Base-by-base conservation (phyloP, 2,329 filamentous ascomycete genomes). In the Gaeumannomyces tritici region DNA sequence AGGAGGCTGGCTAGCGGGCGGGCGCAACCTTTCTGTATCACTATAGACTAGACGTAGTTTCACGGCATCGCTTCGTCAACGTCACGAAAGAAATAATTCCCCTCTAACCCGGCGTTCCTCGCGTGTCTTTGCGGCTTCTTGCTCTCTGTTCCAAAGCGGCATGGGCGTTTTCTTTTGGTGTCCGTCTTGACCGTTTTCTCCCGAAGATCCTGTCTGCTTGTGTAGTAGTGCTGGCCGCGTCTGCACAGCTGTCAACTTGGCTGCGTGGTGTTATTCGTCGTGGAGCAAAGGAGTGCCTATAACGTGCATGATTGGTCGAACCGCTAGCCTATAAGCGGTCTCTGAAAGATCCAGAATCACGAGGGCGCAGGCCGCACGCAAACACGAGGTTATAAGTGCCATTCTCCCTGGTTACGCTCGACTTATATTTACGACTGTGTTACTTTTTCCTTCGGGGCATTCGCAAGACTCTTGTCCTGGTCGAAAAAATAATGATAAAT, bases 31-130 rank as follows among this genome's bases (percentile, higher is more conserved):
- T 61, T 54, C 27, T 61, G 59, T 61, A 61, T 29, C 21, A 61
- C 21, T 54, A 60, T 61, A 61, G 59, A 61, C 51, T 61, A 61
- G 59, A 61, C 59, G 42, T 61, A 61, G 59, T 61, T 61, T 55
- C 47, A 60, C 35, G 31, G 58, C 58, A 60, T 51, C 58, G 58
- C 58, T 60, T 60, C 58, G 58, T 60, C 58, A 60, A 29, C 24
- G 58, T 60, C 58, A 28, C 18, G 47, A 42, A 21, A 42, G 58
- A 28, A 59, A 35, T 27, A 47, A 47, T 60, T 60, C 58, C 60
- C 28, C 47, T 56, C 60, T 56, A 61, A 1, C 51, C 13, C 4
- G 26, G 29, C 12, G 4, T 56, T 35, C 21, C 27, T 21, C 18
- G 1, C 24, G 33, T 28, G 7, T 27, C 2, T 26, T 28, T 21